Percentiles rank a stretch among this genome's conserved stretches.
Conservation (phyloP, 2,329 filamentous ascomycete species). For the Parastagonospora avenae region DNA sequence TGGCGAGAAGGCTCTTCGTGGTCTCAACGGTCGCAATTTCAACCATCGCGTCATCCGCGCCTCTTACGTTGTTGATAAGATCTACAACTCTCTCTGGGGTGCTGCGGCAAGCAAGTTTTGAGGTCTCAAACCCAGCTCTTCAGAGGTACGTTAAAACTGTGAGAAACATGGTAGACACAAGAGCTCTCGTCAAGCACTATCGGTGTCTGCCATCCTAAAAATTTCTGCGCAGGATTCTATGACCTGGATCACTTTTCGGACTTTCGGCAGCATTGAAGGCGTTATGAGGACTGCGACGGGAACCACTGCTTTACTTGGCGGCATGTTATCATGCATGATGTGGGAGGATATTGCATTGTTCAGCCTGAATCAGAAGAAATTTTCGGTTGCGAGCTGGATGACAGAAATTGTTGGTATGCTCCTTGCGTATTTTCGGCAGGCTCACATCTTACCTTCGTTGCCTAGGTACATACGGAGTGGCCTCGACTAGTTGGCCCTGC, state of each 20-base stretch:
- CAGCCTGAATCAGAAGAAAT: background rate
- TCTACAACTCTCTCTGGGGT: slow-evolving; percentile 88
- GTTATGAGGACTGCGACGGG: background rate
- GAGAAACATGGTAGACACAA: background rate
- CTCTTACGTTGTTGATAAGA: slow-evolving; percentile 94
- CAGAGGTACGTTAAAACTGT: slow-evolving; percentile 20
- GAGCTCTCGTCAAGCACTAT: slow-evolving; percentile 8
- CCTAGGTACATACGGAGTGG: slow-evolving; percentile 11
- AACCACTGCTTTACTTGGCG: background rate
- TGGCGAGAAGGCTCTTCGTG: slow-evolving; percentile 96
- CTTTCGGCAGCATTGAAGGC: too few species aligned
- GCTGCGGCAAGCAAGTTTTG: slow-evolving; percentile 37
- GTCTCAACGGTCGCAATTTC: slow-evolving; percentile 95
- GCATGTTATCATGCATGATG: background rate
- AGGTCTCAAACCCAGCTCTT: slow-evolving; percentile 2
- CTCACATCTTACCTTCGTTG: slow-evolving; percentile 22
- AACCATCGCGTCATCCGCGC: slow-evolving; percentile 91
- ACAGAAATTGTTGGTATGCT: slow-evolving; percentile 3
- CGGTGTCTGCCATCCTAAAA: slow-evolving; percentile 3
- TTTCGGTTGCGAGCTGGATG: background rate
- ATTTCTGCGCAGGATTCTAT: background rate
- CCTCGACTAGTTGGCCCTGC: slow-evolving; percentile 5
- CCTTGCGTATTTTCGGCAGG: background rate
- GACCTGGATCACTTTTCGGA: too few species aligned
- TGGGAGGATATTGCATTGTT: background rate